Evolutionary conservation across 805 yeast genomes (phyloP).

Genomic region (Saccharomyces eubayanus): DNA sequence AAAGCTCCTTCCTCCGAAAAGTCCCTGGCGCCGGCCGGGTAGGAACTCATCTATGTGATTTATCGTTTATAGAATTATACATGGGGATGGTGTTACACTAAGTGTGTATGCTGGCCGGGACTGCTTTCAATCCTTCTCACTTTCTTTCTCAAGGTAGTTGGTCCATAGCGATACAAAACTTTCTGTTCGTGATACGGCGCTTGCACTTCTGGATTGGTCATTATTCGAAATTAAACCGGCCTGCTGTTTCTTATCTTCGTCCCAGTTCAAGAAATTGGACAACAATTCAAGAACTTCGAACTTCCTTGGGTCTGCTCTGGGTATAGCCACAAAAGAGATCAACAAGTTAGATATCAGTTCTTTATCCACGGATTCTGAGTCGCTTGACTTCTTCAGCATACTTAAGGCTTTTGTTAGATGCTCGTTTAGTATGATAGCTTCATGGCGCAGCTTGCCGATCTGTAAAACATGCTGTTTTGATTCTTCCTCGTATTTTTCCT

Average conservation of each 20-base stretch:
- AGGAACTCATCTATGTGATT: background rate
- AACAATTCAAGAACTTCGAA: constrained; percentile 85
- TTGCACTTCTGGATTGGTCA: constrained; percentile 10
- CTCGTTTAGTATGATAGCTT: constrained; percentile 86
- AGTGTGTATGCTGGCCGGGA: background rate
- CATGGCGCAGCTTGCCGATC: constrained; percentile 89
- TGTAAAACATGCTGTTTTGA: constrained; percentile 63
- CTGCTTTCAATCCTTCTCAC: constrained; percentile 28
- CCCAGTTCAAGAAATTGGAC: constrained; percentile 81
- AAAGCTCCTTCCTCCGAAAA: background rate
- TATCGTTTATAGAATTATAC: background rate
- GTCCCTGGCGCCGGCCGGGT: background rate
- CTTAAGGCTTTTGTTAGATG: constrained; percentile 90
- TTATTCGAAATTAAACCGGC: constrained; percentile 50
- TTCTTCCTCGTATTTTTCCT: constrained; percentile 41
- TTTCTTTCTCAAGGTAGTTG: constrained; percentile 67
- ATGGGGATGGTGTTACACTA: background rate
- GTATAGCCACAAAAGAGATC: constrained; percentile 75
- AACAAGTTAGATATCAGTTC: constrained; percentile 82
- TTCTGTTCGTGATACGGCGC: constrained; percentile 34
- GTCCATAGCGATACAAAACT: constrained; percentile 74
- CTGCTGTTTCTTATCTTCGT: constrained; percentile 62
- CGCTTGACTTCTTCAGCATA: constrained; percentile 68
- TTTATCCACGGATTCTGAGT: constrained; percentile 72
- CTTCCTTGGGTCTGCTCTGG: constrained; percentile 89